Base-by-base conservation (phyloP, 192 early-diverging fungal species). In the Thoreauomyces humboldtii region DNA sequence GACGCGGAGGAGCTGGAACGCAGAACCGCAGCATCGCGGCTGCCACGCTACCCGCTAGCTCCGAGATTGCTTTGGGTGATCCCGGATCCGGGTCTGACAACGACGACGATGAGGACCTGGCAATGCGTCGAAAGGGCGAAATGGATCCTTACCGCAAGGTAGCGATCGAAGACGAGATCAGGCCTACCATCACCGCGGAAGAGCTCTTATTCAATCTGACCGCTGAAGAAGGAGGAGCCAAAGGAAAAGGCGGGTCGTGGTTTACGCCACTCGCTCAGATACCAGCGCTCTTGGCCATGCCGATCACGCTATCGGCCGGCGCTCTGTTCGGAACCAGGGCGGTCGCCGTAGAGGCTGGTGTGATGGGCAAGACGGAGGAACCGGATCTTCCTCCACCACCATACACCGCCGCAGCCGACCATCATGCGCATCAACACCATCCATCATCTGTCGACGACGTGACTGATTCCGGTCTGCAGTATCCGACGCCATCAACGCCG, bases 1-100 rank as follows among this genome's bases (percentile, higher is more conserved):
- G 64, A 21, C 51, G 64, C 25, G 64, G 64, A 24, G 64, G 64
- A 7, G 38, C 52, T 21, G 51, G 64, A 3, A 55, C 64, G 41
- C 41, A 33, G 5, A 32, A 66, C 41, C 44, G 52, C 1, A 25
- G 17, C 31, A 42, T 37, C 21, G 6, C 60, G 11, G 48, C 33
- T 1, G 41, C 33, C 32, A 31, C 28, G 17, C 33, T 0, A 22
- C 5, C 53, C 17, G 42, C 42, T n/a, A 21, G 21, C 42, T 21
- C 42, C 42, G 21, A 0, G 21, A n/a, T 44, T 17, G 42, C 42
- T n/a, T 44, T 21, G 21, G 42, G 17, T n/a, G 1, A 44, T 21
- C 42, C 42, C 21, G 42, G 21, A 21, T n/a, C 17, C 17, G 42
- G 17, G 17, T 17, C 17, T 44, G 42, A 44, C 42, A 21, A 17